Evolutionary conservation across 192 early-diverging fungal genomes (phyloP).

Genomic region (Chytriomyces hyalinus): DNA sequence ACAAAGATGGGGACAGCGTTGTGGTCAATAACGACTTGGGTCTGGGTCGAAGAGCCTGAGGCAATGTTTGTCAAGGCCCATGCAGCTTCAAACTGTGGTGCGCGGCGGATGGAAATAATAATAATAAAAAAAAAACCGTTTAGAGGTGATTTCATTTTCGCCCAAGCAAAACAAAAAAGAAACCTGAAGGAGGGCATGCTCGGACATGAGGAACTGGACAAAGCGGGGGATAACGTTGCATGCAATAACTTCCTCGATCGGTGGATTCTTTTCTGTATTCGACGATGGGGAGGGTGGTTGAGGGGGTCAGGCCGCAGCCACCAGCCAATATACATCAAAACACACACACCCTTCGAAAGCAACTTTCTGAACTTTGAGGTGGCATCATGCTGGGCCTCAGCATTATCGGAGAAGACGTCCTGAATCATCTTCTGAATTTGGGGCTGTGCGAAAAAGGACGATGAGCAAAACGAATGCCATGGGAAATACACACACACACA

Average conservation of each 20-base stretch:
- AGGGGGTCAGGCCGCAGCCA: too few species aligned
- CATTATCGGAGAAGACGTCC: conserved; percentile 76
- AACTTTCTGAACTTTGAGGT: conserved; percentile 93
- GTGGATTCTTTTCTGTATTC: conserved; percentile 84
- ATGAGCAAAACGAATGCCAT: too few species aligned
- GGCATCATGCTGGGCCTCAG: conserved; percentile 79
- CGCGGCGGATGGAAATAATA: too few species aligned
- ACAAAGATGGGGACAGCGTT: conserved; percentile 93
- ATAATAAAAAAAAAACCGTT: too few species aligned
- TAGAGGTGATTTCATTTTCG: too few species aligned
- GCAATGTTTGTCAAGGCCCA: conserved; percentile 99
- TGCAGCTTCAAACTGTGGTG: conserved; percentile 96
- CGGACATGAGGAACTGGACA: conserved; percentile 90
- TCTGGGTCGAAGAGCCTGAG: conserved; percentile 92
- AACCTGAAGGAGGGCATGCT: conserved; percentile 84
- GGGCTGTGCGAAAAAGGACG: conserved; percentile 74
- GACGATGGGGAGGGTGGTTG: too few species aligned
- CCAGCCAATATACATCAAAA: neutral
- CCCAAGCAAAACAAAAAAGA: too few species aligned
- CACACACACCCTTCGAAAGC: conserved; percentile 70
- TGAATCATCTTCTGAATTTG: conserved; percentile 79
- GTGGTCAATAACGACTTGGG: conserved; percentile 89
- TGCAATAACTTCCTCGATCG: conserved; percentile 94
- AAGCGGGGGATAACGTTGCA: conserved; percentile 93
- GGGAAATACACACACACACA: too few species aligned